Base-by-base conservation (phyloP, 2,329 filamentous ascomycete species). In the Ilyonectria mors-panacis region DNA sequence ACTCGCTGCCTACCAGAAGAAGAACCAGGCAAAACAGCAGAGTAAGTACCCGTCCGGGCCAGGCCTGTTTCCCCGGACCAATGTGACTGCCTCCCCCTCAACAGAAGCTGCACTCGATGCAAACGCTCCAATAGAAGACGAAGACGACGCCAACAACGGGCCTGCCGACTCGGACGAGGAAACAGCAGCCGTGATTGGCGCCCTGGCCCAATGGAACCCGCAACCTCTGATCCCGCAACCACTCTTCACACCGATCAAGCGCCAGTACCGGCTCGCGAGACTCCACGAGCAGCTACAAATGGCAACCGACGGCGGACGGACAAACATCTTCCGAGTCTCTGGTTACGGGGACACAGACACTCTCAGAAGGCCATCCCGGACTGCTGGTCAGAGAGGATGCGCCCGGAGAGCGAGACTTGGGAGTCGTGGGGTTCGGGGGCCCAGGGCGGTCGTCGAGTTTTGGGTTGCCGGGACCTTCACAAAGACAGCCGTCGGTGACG, bases 11-110 rank as follows among this genome's bases (percentile, higher is more conserved):
- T 96, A 96, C 77, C 93, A 96, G 81, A 98, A 98, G 87, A 98
- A 98, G 86, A 99, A 99, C 76, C 95, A 98, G 81, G 96, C 96
- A 21, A 97, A 97, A 78, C 94, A 97, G 83, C 96, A 98, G 81
- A 97, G 94, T 95, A 86, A 83, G 91, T 87, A 47, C 42, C 61
- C 13, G 42, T 30, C 6, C 13, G 37, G 6, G 30, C 30, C n/a
- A 55, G 37, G 4, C 33, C 19, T 6, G 33, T 54, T 65, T 65
- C 26, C 67, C 28, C 33, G n/a, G 37, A 28, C 73, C 74, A 75
- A 47, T 8, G 54, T 57, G 39, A 58, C 72, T 73, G 48, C 74
- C 65, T 37, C 64, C 15, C 10, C n/a, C 23, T n/a, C 58, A 78
- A 75, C 79, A 96, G 94, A 98, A 84, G 95, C 95, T 39, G 94